Evolutionary conservation across 2,329 filamentous ascomycete genomes (phyloP), one percentile per base, ranked within the genome.

Genomic region (Fusarium sp.): DNA sequence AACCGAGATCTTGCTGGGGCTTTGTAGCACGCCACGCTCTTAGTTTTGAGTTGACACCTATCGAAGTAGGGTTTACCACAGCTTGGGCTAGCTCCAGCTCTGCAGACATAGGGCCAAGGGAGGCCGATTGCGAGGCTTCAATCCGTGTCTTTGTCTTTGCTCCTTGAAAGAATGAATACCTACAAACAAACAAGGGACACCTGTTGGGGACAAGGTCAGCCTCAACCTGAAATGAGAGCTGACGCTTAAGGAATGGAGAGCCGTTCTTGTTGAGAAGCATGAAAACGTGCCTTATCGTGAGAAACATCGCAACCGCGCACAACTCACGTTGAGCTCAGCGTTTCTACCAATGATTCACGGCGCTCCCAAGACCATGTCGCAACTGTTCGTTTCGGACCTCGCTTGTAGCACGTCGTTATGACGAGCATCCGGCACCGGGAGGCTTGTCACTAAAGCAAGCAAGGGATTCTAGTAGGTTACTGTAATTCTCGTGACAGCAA

Each of bases 1-100:
- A 41, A 57, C 61, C 52, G 42, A 68, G 59, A 69, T 68, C 64
- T 68, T 43, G 49, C 46, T 53, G 23, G 39, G 57, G 45, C 39
- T 62, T 64, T 63, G 64, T 13, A 57, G 48, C 42, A 66, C 58
- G 56, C 61, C 66, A 64, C 53, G 32, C 35, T 58, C 36, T 47
- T 47, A 45, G 21, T 43, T 53, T 59, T 46, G 61, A 58, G 58
- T 58, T 57, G 44, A 47, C 61, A 66, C 66, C 41, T 39, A 33
- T 35, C 37, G 43, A 47, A 45, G 21, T 50, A 63, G 52, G 48
- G 61, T 53, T 63, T 63, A 44, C 53, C 41, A 53, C 53, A 43
- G 43, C 29, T 50, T 17, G 3, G 19, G 17, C 29, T 35, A 41
- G 15, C 45, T 25, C 10, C 41, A 38, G 44, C 15, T 45, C 36